Base-by-base conservation (phyloP, 2,329 filamentous ascomycete genomes). In the Colletotrichum sp. region DNA sequence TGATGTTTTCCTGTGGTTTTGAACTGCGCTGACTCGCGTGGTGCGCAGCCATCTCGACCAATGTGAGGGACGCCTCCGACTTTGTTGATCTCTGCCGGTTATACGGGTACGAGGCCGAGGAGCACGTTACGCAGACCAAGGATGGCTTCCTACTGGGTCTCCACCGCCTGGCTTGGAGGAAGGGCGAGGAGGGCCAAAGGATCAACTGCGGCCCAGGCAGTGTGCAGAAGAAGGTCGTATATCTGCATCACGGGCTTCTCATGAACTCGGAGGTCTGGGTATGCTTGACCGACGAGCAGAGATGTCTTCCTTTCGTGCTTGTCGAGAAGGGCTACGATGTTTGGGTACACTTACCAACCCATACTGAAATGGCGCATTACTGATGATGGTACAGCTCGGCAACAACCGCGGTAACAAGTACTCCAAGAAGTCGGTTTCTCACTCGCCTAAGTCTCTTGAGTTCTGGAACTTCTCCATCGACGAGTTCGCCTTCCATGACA, bases 191-290 rank as follows among this genome's bases (percentile, higher is more conserved):
- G 82, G 91, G 92, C n/a, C 87, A 89, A 70, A 91, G 92, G 78
- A 94, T 98, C 80, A 98, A 98, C 82, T 88, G 89, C 67, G 94
- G 94, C 0, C 89, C 89, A 1, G 89, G 90, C 44, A 93, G 93
- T 80, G 80, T 94, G 32, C 90, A 90, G 85, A 98, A 98, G 87
- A 94, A 93, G 80, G 95, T 99, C 65, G 93, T 97, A 8, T 99
- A 99, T 84, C 88, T 99, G 78, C 97, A 99, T 82, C 97, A 99
- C 85, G 97, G 96, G 10, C 90, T 99, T 74, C 91, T 99, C 82
- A 99, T 99, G 97, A 99, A 98, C 85, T 98, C 96, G 80, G 97
- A 99, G 85, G 96, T 99, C 39, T 99, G 97, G 97, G 95, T 99
- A 10, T 98, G 95, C 82, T 87, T 96, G 82, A 98, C 96, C 0